Base-by-base conservation (phyloP, 805 yeast species). In the Monosporozyma solicola region DNA sequence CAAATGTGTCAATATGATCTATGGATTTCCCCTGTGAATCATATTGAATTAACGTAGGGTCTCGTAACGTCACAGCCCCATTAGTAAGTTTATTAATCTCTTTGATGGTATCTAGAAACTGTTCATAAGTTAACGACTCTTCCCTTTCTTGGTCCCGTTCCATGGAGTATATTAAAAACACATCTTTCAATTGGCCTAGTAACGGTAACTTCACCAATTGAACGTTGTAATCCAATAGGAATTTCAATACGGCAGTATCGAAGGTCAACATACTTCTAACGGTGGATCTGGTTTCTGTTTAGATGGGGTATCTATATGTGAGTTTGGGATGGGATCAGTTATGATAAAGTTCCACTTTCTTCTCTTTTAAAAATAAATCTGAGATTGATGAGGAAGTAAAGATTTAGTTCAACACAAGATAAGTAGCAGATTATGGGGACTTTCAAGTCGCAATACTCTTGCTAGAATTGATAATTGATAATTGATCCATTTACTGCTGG, bases 101-200 rank as follows among this genome's bases (percentile, higher is more conserved):
- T 10, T 46, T 20, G 41, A 65, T 29, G 1, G 51, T 57, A 8
- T 48, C n/a, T 11, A 52, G 25, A 48, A 43, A 43, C 8, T 43
- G 27, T 7, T 20, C 15, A 41, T 41, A 41, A 41, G 5, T 22
- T 22, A 41, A 22, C 20, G 25, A 8, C 25, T 39, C 20, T 39
- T 9, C 20, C 41, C 20, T 15, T 16, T 37, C 41, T 27, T 11
- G 9, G 33, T 22, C 9, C 10, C 15, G 27, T 43, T 43, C 46
- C 46, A 43, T 43, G 10, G 46, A 22, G 16, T 43, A 43, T 5
- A 43, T n/a, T 32, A 57, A 49, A 51, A 52, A 60, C 3, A 65
- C 54, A 27, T 62, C 64, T 33, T 55, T 53, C 15, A 66, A 45
- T 8, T 58, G 51, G 2, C 71, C 71, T 10, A 53, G 51, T n/a